These are phyloP conservation scores for Ustilago hordei DNA, from an alignment of 1,284 basidiomycete species.

Conservation along the genomic window DNA sequence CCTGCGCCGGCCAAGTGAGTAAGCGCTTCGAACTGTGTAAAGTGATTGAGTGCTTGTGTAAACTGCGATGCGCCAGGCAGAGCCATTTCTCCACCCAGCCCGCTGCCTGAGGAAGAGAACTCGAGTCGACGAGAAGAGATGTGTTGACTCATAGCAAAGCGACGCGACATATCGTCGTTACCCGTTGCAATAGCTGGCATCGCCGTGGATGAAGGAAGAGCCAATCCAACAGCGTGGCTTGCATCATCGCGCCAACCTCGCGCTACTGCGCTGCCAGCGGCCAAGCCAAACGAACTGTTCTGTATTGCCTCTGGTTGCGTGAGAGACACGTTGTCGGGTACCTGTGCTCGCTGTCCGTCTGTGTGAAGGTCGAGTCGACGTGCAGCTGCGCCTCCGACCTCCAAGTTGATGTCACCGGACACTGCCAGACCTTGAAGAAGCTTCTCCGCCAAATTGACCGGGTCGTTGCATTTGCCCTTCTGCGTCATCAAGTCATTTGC, in stretches of 20 bases:
- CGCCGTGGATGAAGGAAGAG: slow-evolving; percentile 55
- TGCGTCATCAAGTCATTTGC: slow-evolving; percentile 59
- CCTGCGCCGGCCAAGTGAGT: slow-evolving; percentile 31
- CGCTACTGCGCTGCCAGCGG: slow-evolving; percentile 26
- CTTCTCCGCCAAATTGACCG: slow-evolving; percentile 66
- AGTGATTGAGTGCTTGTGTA: slow-evolving; percentile 62
- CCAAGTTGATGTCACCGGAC: slow-evolving; percentile 63
- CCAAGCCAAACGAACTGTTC: slow-evolving; percentile 41
- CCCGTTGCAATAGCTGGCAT: slow-evolving; percentile 43
- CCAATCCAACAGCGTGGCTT: slow-evolving; percentile 22
- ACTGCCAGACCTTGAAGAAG: slow-evolving; percentile 67
- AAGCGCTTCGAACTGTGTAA: slow-evolving; percentile 58
- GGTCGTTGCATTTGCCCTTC: slow-evolving; percentile 65
- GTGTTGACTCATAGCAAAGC: slow-evolving; percentile 58
- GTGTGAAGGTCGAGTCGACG: slow-evolving; percentile 59
- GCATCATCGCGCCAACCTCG: slow-evolving; percentile 32
- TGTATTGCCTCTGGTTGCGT: slow-evolving; percentile 66
- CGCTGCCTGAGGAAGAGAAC: slow-evolving; percentile 36
- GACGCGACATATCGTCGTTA: slow-evolving; percentile 47
- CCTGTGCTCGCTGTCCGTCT: slow-evolving; percentile 63
- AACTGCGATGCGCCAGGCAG: slow-evolving; percentile 57
- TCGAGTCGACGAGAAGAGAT: slow-evolving; percentile 46
- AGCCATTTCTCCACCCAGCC: slow-evolving; percentile 21
- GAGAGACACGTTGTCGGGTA: slow-evolving; percentile 66
- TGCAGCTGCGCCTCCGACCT: slow-evolving; percentile 26